These are phyloP conservation scores for Lycium ferocissimum DNA, from an alignment of 257 asterid genomes.

Conservation along the genomic window DNA sequence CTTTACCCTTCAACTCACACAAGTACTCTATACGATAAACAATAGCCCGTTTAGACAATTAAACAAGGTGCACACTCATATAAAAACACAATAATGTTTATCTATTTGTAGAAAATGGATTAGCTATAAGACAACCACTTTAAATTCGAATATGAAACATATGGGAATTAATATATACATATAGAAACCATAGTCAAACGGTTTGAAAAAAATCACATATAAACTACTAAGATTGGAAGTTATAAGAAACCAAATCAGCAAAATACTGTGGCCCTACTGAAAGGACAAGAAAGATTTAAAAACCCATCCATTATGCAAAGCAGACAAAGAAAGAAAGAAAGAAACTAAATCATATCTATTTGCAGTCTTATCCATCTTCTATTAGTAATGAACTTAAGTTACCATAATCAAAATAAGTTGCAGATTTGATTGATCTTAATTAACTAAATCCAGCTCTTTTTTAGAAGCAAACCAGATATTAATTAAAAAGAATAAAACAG, in stretches of 20 bases:
- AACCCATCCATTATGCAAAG: not conserved
- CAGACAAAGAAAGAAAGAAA: not conserved
- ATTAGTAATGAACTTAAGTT: not conserved
- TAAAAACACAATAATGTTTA: not conserved
- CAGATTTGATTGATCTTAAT: not conserved
- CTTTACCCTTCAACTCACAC: slow-evolving; percentile 35
- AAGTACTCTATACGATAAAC: slow-evolving; percentile 38
- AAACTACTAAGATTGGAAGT: not conserved
- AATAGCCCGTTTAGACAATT: slow-evolving; percentile 30
- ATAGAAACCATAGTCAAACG: not conserved
- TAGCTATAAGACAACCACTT: not conserved
- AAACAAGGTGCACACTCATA: slow-evolving; percentile 23
- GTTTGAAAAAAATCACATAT: not conserved
- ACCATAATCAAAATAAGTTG: not conserved
- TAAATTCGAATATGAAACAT: not conserved
- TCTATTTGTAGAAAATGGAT: not conserved
- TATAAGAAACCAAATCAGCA: not conserved
- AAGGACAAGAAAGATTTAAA: not conserved
- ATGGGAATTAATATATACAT: not conserved
- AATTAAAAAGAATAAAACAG: not conserved
- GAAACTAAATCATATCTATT: not conserved
- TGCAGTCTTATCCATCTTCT: not conserved
- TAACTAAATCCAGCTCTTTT: not conserved
- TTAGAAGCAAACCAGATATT: not conserved
- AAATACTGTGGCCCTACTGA: slow-evolving; percentile 23